Evolutionary conservation across 2,329 filamentous ascomycete genomes (phyloP).

Genomic region (Colletotrichum gigasporum): DNA sequence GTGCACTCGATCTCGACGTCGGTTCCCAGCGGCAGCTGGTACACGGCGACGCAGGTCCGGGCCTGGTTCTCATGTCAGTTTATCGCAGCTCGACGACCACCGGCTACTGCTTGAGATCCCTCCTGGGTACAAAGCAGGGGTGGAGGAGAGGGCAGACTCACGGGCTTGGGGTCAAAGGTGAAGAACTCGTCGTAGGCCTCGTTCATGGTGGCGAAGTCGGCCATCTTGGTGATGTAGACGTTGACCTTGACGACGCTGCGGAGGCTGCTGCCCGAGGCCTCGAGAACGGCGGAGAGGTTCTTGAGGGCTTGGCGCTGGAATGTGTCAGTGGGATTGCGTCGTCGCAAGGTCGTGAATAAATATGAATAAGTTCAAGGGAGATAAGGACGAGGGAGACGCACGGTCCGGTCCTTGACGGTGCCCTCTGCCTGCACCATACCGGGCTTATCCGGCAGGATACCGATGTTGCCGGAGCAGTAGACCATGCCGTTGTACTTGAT

Average conservation of each 20-base stretch:
- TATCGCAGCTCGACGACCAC: too few species aligned
- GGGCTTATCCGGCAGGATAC: slow-evolving; percentile 55
- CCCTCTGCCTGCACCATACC: slow-evolving; percentile 60
- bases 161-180: slow-evolving; percentile 54
- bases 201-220: slow-evolving; percentile 69
- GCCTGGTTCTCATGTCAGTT: slow-evolving; percentile 40
- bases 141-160: slow-evolving; percentile 38
- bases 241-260: slow-evolving; percentile 74
- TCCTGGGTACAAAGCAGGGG: too few species aligned
- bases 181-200: slow-evolving; percentile 63
- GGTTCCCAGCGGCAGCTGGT: slow-evolving; percentile 75
- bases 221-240: slow-evolving; percentile 72
- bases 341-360: background rate
- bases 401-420: slow-evolving; percentile 61
- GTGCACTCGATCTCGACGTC: slow-evolving; percentile 82
- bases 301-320: slow-evolving; percentile 62
- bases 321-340: too few species aligned
- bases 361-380: background rate
- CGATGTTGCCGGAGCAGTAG: slow-evolving; percentile 75
- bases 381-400: slow-evolving; percentile 41
- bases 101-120: too few species aligned
- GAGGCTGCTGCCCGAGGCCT: slow-evolving; percentile 67
- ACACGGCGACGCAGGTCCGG: slow-evolving; percentile 77
- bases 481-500: slow-evolving; percentile 72
- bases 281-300: slow-evolving; percentile 68